Evolutionary conservation across 164 flowering plant genomes (phyloP).

Genomic region (Kingdonia uniflora): DNA sequence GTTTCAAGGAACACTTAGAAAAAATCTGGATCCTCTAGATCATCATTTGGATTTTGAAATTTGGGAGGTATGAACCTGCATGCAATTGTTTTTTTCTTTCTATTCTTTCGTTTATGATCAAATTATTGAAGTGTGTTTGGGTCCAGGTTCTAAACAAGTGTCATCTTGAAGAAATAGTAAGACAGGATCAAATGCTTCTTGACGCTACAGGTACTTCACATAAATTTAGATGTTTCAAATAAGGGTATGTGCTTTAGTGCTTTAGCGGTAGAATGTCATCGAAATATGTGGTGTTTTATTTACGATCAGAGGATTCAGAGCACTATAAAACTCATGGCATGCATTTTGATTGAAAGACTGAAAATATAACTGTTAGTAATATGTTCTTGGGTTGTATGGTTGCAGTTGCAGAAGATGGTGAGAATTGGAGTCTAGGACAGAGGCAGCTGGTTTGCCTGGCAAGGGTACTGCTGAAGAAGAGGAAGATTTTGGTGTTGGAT

Average conservation of each 20-base stretch:
- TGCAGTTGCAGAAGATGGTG: constrained; percentile 80
- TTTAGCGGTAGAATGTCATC: too few species aligned
- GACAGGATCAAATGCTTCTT: constrained; percentile 47
- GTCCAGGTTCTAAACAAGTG: constrained; percentile 59
- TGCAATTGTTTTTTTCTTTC: too few species aligned
- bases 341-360: too few species aligned
- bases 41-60: neutral
- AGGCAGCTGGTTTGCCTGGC: constrained; percentile 81
- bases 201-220: constrained; percentile 62
- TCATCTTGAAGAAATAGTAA: constrained; percentile 39
- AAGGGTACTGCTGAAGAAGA: constrained; percentile 54
- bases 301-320: too few species aligned
- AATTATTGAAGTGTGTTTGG: too few species aligned
- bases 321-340: too few species aligned
- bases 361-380: too few species aligned
- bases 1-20: constrained; percentile 2
- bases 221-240: too few species aligned
- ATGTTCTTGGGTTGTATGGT: neutral
- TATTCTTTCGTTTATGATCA: too few species aligned
- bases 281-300: too few species aligned
- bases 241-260: too few species aligned
- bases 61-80: constrained; percentile 1
- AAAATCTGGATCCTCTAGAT: neutral
- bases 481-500: constrained; percentile 64
- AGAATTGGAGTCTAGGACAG: constrained; percentile 87